These are phyloP conservation scores for Calonectria pteridis DNA, from an alignment of 2,329 filamentous ascomycete species.

Conservation along the genomic window DNA sequence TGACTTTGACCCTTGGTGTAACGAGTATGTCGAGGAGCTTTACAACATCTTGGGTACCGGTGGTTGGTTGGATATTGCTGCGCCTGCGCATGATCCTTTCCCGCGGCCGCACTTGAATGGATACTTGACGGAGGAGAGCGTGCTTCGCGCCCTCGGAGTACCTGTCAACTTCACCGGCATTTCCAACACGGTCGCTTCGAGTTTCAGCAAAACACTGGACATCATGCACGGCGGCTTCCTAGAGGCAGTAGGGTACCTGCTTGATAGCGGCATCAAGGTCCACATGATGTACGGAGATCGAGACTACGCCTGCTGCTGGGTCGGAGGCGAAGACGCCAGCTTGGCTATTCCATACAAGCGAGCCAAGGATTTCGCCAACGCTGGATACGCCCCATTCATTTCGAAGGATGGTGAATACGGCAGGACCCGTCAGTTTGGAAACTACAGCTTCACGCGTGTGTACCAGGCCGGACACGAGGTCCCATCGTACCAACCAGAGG, in stretches of 20 bases:
- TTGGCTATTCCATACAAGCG: slow-evolving; percentile 69
- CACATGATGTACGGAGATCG: slow-evolving; percentile 77
- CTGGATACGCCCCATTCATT: slow-evolving; percentile 78
- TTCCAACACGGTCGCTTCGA: slow-evolving; percentile 56
- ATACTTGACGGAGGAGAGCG: slow-evolving; percentile 70
- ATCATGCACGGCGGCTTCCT: slow-evolving; percentile 64
- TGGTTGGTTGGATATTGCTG: slow-evolving; percentile 71
- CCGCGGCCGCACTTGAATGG: slow-evolving; percentile 71
- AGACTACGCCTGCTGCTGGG: slow-evolving; percentile 73
- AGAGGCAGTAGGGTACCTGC: slow-evolving; percentile 68
- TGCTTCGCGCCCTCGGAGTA: slow-evolving; percentile 72
- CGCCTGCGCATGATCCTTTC: slow-evolving; percentile 69
- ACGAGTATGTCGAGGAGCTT: slow-evolving; percentile 57
- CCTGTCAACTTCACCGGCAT: slow-evolving; percentile 68
- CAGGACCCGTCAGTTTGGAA: slow-evolving; percentile 80
- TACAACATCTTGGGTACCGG: slow-evolving; percentile 63
- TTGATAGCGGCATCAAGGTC: slow-evolving; percentile 74
- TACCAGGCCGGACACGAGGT: slow-evolving; percentile 75
- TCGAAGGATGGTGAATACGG: slow-evolving; percentile 75
- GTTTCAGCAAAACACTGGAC: slow-evolving; percentile 73
- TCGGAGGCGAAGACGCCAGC: slow-evolving; percentile 78
- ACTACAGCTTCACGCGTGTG: slow-evolving; percentile 75
- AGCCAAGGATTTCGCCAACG: slow-evolving; percentile 60
- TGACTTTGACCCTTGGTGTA: slow-evolving; percentile 8
- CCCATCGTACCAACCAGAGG: slow-evolving; percentile 69